A percentile compares a stretch with the other conserved stretches of the same genome.
phyloP scores from a whole-genome alignment of 2,329 filamentous ascomycete genomes.

The Colletotrichum sp. region DNA sequence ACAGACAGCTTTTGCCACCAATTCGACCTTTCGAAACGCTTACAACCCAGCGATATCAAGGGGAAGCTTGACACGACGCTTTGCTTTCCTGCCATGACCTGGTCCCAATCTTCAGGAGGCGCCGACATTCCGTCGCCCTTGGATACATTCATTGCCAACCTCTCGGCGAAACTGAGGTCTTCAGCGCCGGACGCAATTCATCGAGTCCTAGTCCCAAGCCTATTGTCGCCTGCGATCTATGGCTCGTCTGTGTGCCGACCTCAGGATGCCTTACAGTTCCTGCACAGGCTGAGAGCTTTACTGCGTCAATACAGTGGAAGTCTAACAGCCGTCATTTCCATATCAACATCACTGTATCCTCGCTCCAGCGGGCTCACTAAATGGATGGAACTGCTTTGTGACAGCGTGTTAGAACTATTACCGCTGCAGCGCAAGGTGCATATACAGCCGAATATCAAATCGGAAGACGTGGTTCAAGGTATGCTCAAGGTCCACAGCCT shows the following conservation, averaged over 20 bases:
- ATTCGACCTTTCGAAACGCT: constrained; percentile 73
- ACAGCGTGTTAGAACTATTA: constrained; percentile 86
- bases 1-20: constrained; percentile 68
- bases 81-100: constrained; percentile 28
- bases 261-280: constrained; percentile 76
- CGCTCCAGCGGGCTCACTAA: constrained; percentile 76
- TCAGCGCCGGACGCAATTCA: constrained; percentile 71
- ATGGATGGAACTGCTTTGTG: constrained; percentile 85
- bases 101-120: constrained; percentile 3
- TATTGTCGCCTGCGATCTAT: constrained; percentile 89
- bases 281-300: constrained; percentile 79
- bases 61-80: constrained; percentile 57
- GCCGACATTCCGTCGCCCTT: constrained; percentile 57
- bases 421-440: constrained; percentile 65
- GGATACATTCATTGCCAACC: constrained; percentile 63
- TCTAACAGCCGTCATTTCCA: constrained; percentile 74
- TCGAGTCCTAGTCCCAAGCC: constrained; percentile 81
- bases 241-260: constrained; percentile 73
- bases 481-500: constrained; percentile 83
- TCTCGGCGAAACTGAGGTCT: constrained; percentile 60
- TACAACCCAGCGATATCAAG: constrained; percentile 54
- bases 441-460: constrained; percentile 51
- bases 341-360: constrained; percentile 83
- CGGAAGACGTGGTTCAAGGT: constrained; percentile 83
- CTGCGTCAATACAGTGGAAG: constrained; percentile 70